These are phyloP conservation scores for Phytophthora tubulina DNA, from an alignment of 352 stramenopile species.

Conservation along the genomic window DNA sequence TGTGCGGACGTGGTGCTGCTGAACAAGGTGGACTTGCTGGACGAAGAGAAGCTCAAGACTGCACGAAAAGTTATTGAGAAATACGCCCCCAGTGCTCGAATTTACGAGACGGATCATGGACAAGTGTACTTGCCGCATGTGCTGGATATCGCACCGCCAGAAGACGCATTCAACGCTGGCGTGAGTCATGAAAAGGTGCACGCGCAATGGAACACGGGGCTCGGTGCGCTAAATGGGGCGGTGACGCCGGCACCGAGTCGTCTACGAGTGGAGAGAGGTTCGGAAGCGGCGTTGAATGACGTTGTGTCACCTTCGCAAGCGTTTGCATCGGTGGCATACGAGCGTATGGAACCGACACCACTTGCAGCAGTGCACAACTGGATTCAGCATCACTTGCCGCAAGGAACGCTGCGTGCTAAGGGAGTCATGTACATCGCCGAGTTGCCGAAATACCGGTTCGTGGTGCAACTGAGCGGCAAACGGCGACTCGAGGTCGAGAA, in stretches of 20 bases:
- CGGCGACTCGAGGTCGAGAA: constrained; percentile 74
- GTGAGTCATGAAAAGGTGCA: constrained; percentile 76
- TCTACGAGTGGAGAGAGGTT: constrained; percentile 39
- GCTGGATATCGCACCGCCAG: constrained; percentile 71
- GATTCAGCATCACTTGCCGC: constrained; percentile 48
- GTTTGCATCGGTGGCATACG: constrained; percentile 63
- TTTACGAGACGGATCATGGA: constrained; percentile 76
- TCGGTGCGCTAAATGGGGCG: constrained; percentile 38
- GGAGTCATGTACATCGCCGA: constrained; percentile 75
- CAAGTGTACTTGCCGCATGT: constrained; percentile 77
- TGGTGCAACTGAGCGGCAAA: constrained; percentile 78
- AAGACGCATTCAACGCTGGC: constrained; percentile 53
- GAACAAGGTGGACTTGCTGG: constrained; percentile 85
- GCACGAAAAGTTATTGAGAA: constrained; percentile 49
- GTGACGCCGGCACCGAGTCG: constrained; percentile 39
- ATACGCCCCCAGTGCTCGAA: constrained; percentile 60
- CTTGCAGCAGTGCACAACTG: constrained; percentile 65
- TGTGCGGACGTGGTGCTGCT: constrained; percentile 83
- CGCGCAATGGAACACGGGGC: constrained; percentile 65
- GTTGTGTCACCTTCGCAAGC: constrained; percentile 2
- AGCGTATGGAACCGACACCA: constrained; percentile 47
- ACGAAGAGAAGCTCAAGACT: constrained; percentile 33
- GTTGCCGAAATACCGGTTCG: constrained; percentile 64
- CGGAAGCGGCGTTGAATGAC: background rate
- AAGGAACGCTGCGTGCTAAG: constrained; percentile 62